Evolutionary conservation across 257 asterid genomes (phyloP), one percentile per base, ranked within the genome.

Genomic region (Primulina huaijiensis): DNA sequence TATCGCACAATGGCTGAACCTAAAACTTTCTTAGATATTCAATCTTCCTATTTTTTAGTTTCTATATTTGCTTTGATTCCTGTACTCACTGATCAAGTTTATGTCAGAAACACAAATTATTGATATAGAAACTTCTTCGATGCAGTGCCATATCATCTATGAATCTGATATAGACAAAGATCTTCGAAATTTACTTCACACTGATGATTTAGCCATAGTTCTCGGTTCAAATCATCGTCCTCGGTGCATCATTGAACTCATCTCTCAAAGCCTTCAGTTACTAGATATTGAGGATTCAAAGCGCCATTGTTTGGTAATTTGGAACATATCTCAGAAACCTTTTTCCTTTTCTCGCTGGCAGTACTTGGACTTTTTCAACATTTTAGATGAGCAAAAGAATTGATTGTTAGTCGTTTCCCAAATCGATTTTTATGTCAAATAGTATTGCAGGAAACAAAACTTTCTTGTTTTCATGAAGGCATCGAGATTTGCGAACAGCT

Each of bases 401-500:
- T 40, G 10, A 40, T 43, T 2, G 6, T 43, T 43, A 12, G 3
- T 12, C 12, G 53, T 43, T 11, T 43, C 53, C 53, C 53, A 43
- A 12, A 43, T 43, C 53, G 53, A 43, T 43, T 43, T 43, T 43
- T 43, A 43, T 43, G 53, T 43, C n/a, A 43, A 12, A 43, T 43
- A 12, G n/a, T 43, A 43, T 43, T 79, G 81, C 84, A 93, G 98
- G 99, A 90, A 62, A 81, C 97, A 7, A 93, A 93, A 75, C 86
- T 93, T 21, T 35, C 85, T 29, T 89, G 95, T 80, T 93, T 90
- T 74, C 97, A 93, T 17, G 92, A 93, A 67, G 96, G 96, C 35
- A 85, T 93, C 25, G 88, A 86, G 59, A 81, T 86, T 38, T 93
- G 99, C 35, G 97, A 93, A 71, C 90, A 90, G 85, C 92, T 93